Percentiles rank a stretch among this genome's conserved stretches.
Conservation (phyloP, 768 basidiomycete genomes). For the Pholiota conissans region DNA sequence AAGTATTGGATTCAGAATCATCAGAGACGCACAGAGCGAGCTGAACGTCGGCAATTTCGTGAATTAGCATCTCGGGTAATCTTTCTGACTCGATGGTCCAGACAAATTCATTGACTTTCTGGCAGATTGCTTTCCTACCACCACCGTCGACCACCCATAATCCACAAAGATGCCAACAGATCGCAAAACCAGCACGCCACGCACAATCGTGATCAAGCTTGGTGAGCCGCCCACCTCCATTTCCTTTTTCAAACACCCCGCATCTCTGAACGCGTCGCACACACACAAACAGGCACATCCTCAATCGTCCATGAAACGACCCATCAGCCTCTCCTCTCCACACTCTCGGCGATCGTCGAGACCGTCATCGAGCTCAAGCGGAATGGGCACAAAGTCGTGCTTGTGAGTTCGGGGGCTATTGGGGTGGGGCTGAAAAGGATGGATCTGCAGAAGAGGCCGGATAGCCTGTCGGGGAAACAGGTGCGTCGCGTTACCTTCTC, state of each 20-base stretch:
- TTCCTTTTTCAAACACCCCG: too few species aligned
- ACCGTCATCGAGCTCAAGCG: conserved; percentile 77
- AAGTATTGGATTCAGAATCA: too few species aligned
- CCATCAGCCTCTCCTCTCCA: conserved; percentile 88
- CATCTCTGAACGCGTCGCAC: background rate
- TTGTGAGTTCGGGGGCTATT: conserved; percentile 97
- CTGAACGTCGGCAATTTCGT: background rate
- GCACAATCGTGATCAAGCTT: conserved; percentile 85
- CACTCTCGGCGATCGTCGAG: conserved; percentile 90
- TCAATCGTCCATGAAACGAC: conserved; percentile 96
- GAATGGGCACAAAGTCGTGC: conserved; percentile 90
- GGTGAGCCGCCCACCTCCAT: conserved; percentile 39
- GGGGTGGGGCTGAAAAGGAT: conserved; percentile 93
- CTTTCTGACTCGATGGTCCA: background rate
- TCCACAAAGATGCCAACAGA: conserved; percentile 4
- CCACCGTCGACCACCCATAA: too few species aligned
- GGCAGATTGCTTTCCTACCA: background rate
- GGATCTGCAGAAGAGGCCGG: conserved; percentile 77
- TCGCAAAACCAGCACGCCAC: conserved; percentile 26
- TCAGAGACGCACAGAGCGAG: too few species aligned
- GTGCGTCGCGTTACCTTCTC: conserved; percentile 39
- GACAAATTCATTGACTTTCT: background rate
- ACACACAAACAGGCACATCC: conserved; percentile 70
- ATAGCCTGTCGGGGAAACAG: conserved; percentile 89
- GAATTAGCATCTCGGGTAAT: background rate